Evolutionary conservation across 768 basidiomycete genomes (phyloP).

Genomic region (Trametes meyenii): DNA sequence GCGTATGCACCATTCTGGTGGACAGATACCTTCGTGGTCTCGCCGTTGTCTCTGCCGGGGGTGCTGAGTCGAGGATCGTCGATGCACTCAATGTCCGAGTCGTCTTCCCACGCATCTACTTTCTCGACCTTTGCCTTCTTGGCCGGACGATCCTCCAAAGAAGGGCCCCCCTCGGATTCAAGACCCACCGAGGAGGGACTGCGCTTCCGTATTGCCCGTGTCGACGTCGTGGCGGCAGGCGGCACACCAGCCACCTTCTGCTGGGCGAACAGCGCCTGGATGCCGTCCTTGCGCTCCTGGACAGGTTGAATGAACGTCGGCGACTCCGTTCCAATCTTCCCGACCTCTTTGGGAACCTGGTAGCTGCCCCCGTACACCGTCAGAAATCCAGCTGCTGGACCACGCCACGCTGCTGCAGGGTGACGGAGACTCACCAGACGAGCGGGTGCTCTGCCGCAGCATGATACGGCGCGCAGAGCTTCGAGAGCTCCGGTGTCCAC

Average conservation of each 20-base stretch:
- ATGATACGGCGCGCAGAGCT: slow-evolving; percentile 63
- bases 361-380: slow-evolving; percentile 54
- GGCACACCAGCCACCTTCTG: slow-evolving; percentile 38
- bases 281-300: slow-evolving; percentile 80
- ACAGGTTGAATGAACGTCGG: slow-evolving; percentile 82
- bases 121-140: slow-evolving; percentile 24
- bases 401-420: neutral
- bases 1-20: neutral
- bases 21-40: neutral
- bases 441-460: slow-evolving; percentile 52
- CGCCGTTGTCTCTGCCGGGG: neutral
- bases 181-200: slow-evolving; percentile 20
- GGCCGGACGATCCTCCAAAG: neutral
- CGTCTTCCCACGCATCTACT: slow-evolving; percentile 31
- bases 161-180: neutral
- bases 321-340: slow-evolving; percentile 86
- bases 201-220: slow-evolving; percentile 34
- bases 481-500: slow-evolving; percentile 65
- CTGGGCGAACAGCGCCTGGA: slow-evolving; percentile 77
- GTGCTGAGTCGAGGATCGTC: slow-evolving; percentile 1
- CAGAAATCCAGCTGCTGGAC: neutral
- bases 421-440: slow-evolving; percentile 58
- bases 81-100: slow-evolving; percentile 27
- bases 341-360: slow-evolving; percentile 86
- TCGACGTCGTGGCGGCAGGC: neutral